Base-by-base conservation (phyloP, 805 yeast genomes). In the Sungouiozyma intestinalis region DNA sequence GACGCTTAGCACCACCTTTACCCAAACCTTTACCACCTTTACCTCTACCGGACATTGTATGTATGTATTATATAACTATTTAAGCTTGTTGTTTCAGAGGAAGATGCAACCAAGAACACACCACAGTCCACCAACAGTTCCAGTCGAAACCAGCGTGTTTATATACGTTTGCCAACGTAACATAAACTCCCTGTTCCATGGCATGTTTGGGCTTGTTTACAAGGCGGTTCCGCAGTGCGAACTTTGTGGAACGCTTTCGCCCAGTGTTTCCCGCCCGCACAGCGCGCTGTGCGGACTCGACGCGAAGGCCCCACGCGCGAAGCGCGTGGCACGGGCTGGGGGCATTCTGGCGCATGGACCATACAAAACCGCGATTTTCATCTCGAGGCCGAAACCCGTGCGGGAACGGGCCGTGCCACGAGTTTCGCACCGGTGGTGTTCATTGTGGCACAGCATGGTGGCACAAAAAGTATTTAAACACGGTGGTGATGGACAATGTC, bases 11-110 rank as follows among this genome's bases (percentile, higher is more conserved):
- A 77, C 98, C 98, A 75, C 97, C 97, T 77, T 92, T 92, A 66
- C 98, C 98, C 63, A 92, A 79, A 75, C 98, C 98, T 85, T 92
- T 92, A 67, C 97, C 98, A 68, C 97, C 97, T 86, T 92, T 90
- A 66, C 98, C 98, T 80, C 97, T 88, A 71, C 97, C 96, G 69
- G 96, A 86, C 96, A 87, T 87, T 47, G n/a, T n/a, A 19, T 49
- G 37, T 35, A 40, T 47, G 29, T 45, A 45, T 36, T 43, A 38
- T 50, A 34, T 45, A 36, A 40, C 37, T 43, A 42, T 40, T 46
- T 45, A 35, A 45, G 41, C 45, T 42, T 42, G 38, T 36, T 31
- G 33, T 42, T 21, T 27, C 17, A 27, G 33, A 34, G 33, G 19
- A 20, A 16, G 8, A n/a, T 16, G 19, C 6, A 24, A 24, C 9